phyloP scores from a whole-genome alignment of 1,284 basidiomycete species.

The Inonotus hispidus region DNA sequence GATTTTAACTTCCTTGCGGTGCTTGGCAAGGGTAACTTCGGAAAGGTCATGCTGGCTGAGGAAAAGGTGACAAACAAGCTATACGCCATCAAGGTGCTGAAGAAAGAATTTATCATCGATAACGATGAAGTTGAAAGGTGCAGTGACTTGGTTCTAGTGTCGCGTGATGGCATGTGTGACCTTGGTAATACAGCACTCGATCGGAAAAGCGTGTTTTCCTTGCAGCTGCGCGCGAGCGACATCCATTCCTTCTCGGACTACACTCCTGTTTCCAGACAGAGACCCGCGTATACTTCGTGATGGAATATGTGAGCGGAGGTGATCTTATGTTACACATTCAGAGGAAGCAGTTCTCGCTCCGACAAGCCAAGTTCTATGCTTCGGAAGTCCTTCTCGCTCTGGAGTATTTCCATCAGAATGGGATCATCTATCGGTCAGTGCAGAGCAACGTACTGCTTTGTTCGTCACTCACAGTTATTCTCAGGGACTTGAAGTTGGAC shows the following conservation, averaged over 20 bases:
- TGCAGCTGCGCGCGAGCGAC: conserved; percentile 91
- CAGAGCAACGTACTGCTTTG: neutral
- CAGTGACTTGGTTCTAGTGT: conserved; percentile 20
- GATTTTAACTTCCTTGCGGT: conserved; percentile 99
- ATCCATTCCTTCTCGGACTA: conserved; percentile 94
- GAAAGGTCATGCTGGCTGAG: conserved; percentile 99
- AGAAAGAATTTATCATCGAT: conserved; percentile 99
- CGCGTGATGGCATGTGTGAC: neutral
- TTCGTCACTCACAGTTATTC: conserved; percentile 2
- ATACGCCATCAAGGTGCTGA: conserved; percentile 99
- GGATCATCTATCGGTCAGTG: conserved; percentile 84
- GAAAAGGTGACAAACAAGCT: conserved; percentile 88
- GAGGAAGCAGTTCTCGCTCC: conserved; percentile 73
- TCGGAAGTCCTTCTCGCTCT: conserved; percentile 95
- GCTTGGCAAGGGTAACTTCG: conserved; percentile 98
- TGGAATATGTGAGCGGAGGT: conserved; percentile 76
- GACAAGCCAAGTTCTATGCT: conserved; percentile 96
- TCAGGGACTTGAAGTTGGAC: conserved; percentile 94
- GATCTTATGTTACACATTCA: conserved; percentile 84
- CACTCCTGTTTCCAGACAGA: conserved; percentile 99
- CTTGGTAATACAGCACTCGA: conserved; percentile 68
- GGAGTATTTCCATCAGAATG: conserved; percentile 98
- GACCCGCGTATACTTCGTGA: conserved; percentile 87
- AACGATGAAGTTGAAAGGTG: conserved; percentile 99
- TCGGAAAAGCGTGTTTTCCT: conserved; percentile 99